Base-by-base conservation (phyloP, 352 stramenopile species). In the Globisporangium carolinianum region DNA sequence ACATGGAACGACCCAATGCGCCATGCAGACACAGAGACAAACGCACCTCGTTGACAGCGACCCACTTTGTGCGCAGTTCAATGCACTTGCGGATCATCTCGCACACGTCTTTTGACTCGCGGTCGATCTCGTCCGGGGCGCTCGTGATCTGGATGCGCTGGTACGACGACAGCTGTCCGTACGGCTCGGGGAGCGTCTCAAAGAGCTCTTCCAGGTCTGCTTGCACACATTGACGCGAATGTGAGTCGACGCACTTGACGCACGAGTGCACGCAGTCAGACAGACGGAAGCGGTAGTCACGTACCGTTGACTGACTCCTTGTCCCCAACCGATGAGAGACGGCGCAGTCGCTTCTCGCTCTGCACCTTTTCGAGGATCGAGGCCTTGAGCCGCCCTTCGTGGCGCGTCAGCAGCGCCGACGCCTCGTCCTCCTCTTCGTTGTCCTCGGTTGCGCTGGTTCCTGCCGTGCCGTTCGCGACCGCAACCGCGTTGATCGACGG, bases 111-210 rank as follows among this genome's bases (percentile, higher is more conserved):
- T 79, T 83, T 0, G 81, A 89, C 63, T 95, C 85, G 53, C 65
- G 62, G 57, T 95, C 85, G 15, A 84, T 63, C 32, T 90, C 76
- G 47, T 87, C 83, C 18, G 80, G 72, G 5, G 66, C 55, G 6
- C 66, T 75, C 50, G 81, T 88, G 60, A 95, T 91, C 55, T 89
- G 56, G 53, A 95, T 89, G 51, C 82, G 82, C 63, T 93, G 79
- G 66, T 87, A 95, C 15, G 70, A 67, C 53, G 66, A 78, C 43
- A 74, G 39, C 55, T 93, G 67, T 1, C 75, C 76, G 67, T 93
- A 95, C 15, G 85, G 85, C 68, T 89, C 83, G 7, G 83, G 85
- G 18, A 93, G 73, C 43, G 64, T 75, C 56, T 95, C 81, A 63
- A 95, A 95, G 18, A 95, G 67, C 53, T 83, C 76, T 47, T 72